Conservation (phyloP, 2,329 filamentous ascomycete species). For the Sporothrix luriei region DNA sequence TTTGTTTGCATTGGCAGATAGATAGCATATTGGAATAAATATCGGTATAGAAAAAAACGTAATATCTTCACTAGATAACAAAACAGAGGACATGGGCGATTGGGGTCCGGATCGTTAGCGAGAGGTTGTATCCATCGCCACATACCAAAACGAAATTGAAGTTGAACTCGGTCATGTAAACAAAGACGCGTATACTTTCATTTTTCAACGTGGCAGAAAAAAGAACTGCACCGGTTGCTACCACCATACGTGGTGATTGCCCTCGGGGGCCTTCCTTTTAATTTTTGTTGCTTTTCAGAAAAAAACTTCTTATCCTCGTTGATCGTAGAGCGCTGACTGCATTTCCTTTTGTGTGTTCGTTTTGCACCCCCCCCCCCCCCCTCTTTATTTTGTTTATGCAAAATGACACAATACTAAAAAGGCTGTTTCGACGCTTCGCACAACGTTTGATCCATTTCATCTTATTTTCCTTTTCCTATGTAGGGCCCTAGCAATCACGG, state of each 20-base stretch:
- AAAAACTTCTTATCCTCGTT: background rate
- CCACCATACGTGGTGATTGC: slow-evolving; percentile 29
- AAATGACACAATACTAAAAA: no score
- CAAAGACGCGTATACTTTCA: background rate
- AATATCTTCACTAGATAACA: background rate
- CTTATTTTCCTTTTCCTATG: background rate
- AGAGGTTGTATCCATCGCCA: background rate
- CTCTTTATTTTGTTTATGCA: background rate
- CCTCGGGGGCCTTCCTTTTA: slow-evolving; percentile 26
- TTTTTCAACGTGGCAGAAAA: background rate
- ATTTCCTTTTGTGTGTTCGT: background rate
- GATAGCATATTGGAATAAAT: background rate
- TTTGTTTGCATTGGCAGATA: background rate
- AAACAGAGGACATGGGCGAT: no score
- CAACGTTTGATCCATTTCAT: background rate
- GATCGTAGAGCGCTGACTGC: background rate
- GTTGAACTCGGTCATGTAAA: background rate
- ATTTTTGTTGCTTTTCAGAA: background rate
- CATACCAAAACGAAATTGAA: background rate
- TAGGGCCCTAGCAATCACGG: no score
- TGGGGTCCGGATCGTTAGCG: background rate
- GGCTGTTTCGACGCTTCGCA: no score
- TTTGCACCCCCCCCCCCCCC: background rate
- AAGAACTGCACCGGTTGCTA: slow-evolving; percentile 1
- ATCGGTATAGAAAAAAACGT: background rate